These are phyloP conservation scores for Solanum peruvianum DNA, from an alignment of 257 asterid genomes.

Conservation along the genomic window DNA sequence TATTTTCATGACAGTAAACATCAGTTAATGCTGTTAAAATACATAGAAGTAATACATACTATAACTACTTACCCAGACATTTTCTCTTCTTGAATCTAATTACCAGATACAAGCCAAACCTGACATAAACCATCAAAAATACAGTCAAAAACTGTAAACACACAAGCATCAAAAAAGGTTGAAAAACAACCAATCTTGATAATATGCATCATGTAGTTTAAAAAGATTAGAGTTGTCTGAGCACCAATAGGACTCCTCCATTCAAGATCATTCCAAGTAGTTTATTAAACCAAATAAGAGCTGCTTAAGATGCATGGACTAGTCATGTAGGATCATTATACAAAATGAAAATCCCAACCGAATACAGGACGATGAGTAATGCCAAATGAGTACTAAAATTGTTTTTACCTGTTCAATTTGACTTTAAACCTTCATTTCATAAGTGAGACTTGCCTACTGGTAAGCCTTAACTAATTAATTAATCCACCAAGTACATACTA, in stretches of 20 bases:
- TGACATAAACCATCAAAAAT: not conserved
- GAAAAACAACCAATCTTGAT: not conserved
- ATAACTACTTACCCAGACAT: not conserved
- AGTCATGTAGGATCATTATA: not conserved
- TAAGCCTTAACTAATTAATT: not conserved
- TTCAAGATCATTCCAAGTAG: not conserved
- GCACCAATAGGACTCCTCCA: not conserved
- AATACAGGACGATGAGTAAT: not conserved
- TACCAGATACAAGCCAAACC: not conserved
- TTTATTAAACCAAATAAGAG: not conserved
- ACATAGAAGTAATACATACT: not conserved
- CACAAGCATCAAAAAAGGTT: not conserved
- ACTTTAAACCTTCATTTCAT: not conserved
- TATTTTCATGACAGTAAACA: not conserved
- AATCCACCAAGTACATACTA: not conserved
- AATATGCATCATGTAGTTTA: not conserved
- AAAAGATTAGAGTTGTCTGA: not conserved
- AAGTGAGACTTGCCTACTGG: not conserved
- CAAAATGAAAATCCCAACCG: not conserved
- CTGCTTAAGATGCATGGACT: not conserved
- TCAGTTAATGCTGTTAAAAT: not conserved
- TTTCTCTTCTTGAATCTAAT: not conserved
- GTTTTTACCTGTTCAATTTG: not conserved
- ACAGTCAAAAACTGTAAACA: not conserved
- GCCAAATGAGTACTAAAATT: not conserved